Conservation (phyloP, 108 stramenopile species). For the Tribonema minus region DNA sequence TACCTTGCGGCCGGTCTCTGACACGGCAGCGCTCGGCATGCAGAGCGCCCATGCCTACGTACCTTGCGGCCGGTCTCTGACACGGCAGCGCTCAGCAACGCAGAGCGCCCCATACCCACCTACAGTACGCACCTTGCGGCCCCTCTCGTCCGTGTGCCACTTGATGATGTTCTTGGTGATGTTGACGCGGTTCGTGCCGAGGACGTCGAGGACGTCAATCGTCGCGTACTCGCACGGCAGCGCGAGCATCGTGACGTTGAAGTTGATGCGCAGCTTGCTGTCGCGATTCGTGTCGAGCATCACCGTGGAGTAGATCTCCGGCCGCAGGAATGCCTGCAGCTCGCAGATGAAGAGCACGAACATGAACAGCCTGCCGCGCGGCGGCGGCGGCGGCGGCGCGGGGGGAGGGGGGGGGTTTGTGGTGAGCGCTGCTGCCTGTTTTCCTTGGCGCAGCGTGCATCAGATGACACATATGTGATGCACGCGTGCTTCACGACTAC, state of each 20-base stretch:
- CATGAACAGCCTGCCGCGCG: conserved; percentile 72
- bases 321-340: conserved; percentile 71
- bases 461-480: background rate
- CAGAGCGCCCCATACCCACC: too few relatives aligned
- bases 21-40: too few relatives aligned
- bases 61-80: too few relatives aligned
- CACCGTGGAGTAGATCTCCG: conserved; percentile 62
- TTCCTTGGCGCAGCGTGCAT: background rate
- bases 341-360: conserved; percentile 75
- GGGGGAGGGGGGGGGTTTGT: too few relatives aligned
- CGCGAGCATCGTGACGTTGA: conserved; percentile 58
- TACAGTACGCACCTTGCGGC: too few relatives aligned
- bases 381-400: background rate
- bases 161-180: conserved; percentile 84
- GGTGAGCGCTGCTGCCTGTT: background rate
- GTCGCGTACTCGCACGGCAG: conserved; percentile 55
- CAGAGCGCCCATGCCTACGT: too few relatives aligned
- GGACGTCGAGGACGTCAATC: conserved; percentile 56
- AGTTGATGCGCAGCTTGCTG: conserved; percentile 51
- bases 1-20: too few relatives aligned
- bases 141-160: conserved; percentile 82
- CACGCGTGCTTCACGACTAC: background rate
- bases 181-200: conserved; percentile 87
- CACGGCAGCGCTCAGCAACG: too few relatives aligned
- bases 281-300: conserved; percentile 71